Percentiles rank a stretch among this genome's conserved stretches.
Evolutionary conservation across 805 yeast genomes (phyloP).

Genomic region (Candida methanosorbosa): DNA sequence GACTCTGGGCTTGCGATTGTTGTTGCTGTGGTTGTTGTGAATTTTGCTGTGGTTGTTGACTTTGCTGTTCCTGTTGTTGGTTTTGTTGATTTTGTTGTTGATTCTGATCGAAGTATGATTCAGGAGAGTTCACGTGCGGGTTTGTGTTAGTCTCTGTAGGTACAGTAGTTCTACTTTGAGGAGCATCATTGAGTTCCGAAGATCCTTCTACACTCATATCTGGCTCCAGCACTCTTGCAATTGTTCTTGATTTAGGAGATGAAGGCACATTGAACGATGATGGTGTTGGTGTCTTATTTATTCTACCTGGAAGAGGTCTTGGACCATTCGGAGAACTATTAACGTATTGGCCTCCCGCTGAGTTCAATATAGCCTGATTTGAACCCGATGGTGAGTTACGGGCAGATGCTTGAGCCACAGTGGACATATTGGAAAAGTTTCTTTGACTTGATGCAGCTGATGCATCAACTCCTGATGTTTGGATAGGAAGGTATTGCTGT

Average conservation of each 20-base stretch:
- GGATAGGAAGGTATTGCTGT: too few relatives aligned
- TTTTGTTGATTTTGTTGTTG: slow-evolving; percentile 5
- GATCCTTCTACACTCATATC: slow-evolving; percentile 18
- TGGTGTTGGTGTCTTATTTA: slow-evolving; percentile 14
- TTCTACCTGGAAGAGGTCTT: too few relatives aligned
- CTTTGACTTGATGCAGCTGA: too few relatives aligned
- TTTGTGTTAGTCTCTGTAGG: slow-evolving; percentile 2
- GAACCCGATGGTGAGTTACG: too few relatives aligned
- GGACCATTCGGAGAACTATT: too few relatives aligned
- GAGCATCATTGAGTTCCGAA: slow-evolving; percentile 15
- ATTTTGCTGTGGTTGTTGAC: slow-evolving; percentile 4
- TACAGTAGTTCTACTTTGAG: slow-evolving; percentile 6
- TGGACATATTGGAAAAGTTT: too few relatives aligned
- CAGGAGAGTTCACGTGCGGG: slow-evolving; percentile 17
- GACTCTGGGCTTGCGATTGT: slow-evolving; percentile 3
- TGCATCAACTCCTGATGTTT: too few relatives aligned
- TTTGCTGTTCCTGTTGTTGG: neutral
- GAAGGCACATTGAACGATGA: slow-evolving; percentile 15
- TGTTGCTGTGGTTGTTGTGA: slow-evolving; percentile 4
- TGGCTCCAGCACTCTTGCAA: slow-evolving; percentile 12
- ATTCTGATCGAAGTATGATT: slow-evolving; percentile 10
- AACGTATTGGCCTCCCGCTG: too few relatives aligned
- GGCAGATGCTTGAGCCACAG: too few relatives aligned
- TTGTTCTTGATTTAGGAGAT: slow-evolving; percentile 14
- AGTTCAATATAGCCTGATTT: too few relatives aligned